A percentile compares a stretch with the other conserved stretches of the same genome.
Evolutionary conservation across 176 grass and related monocot genomes (phyloP).

Genomic region (Aegilops bicornis): DNA sequence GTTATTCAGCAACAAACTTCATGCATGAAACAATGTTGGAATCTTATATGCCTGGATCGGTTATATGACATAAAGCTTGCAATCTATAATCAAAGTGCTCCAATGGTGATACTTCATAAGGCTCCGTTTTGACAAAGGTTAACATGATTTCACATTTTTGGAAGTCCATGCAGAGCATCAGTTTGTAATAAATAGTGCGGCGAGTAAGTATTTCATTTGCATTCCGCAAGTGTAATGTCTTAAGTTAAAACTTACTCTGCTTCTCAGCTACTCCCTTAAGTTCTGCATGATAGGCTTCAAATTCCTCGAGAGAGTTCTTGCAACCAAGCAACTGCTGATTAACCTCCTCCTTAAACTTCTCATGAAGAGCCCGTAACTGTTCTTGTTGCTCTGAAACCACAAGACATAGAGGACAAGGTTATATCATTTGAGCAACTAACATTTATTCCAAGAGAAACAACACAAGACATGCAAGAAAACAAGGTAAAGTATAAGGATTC

Average conservation of each 20-base stretch:
- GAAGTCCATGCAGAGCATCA: background rate
- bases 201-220: background rate
- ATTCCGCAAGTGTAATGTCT: background rate
- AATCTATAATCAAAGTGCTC: background rate
- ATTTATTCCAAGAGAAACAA: slow-evolving; percentile 19
- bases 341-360: slow-evolving; percentile 86
- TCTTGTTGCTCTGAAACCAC: slow-evolving; percentile 68
- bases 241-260: slow-evolving; percentile 64
- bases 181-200: slow-evolving; percentile 1
- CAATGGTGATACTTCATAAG: background rate
- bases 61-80: background rate
- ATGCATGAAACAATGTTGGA: background rate
- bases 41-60: background rate
- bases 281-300: slow-evolving; percentile 75
- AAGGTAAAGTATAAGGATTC: slow-evolving; percentile 9
- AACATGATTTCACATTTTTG: slow-evolving; percentile 7
- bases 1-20: background rate
- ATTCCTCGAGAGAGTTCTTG: slow-evolving; percentile 61
- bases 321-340: slow-evolving; percentile 67
- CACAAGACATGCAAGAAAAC: background rate
- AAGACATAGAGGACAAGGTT: slow-evolving; percentile 1
- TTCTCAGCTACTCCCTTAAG: slow-evolving; percentile 71
- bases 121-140: background rate
- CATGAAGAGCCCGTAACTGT: slow-evolving; percentile 65
- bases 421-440: slow-evolving; percentile 16